Percentiles rank a stretch among this genome's conserved stretches.
Evolutionary conservation across 805 yeast species (phyloP).

Genomic region (Wickerhamiella kurtzmanii): DNA sequence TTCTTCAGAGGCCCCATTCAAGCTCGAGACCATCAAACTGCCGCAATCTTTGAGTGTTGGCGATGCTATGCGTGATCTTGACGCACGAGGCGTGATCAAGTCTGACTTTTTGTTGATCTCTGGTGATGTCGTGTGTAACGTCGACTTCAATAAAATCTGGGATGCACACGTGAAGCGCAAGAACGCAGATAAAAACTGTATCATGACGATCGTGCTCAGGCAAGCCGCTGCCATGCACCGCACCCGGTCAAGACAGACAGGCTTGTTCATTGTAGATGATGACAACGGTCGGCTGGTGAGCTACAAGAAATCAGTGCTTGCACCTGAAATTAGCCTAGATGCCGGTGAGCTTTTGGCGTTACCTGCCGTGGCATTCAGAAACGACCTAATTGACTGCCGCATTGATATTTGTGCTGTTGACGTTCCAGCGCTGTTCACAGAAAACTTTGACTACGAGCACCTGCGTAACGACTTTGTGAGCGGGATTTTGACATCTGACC

Average conservation of each 20-base stretch:
- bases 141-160: conserved; percentile 63
- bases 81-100: conserved; percentile 73
- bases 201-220: conserved; percentile 85
- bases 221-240: conserved; percentile 76
- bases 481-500: conserved; percentile 82
- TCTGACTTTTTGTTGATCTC: conserved; percentile 83
- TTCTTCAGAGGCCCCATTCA: conserved; percentile 56
- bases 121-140: conserved; percentile 91
- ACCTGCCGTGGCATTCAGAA: conserved; percentile 63
- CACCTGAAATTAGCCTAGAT: conserved; percentile 22
- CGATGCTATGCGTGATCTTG: conserved; percentile 93
- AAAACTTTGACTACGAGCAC: conserved; percentile 86
- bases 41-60: conserved; percentile 87
- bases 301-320: conserved; percentile 52
- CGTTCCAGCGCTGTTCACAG: conserved; percentile 91
- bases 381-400: conserved; percentile 91
- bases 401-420: conserved; percentile 91
- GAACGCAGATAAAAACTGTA: conserved; percentile 71
- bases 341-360: conserved; percentile 52
- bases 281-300: conserved; percentile 63
- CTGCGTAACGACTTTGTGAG: conserved; percentile 77
- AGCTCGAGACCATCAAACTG: conserved; percentile 63
- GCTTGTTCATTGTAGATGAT: conserved; percentile 69
- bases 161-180: conserved; percentile 61
- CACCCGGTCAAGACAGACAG: conserved; percentile 60